phyloP scores from a whole-genome alignment of 2,329 filamentous ascomycete species.

The Xylariaceae sp. region DNA sequence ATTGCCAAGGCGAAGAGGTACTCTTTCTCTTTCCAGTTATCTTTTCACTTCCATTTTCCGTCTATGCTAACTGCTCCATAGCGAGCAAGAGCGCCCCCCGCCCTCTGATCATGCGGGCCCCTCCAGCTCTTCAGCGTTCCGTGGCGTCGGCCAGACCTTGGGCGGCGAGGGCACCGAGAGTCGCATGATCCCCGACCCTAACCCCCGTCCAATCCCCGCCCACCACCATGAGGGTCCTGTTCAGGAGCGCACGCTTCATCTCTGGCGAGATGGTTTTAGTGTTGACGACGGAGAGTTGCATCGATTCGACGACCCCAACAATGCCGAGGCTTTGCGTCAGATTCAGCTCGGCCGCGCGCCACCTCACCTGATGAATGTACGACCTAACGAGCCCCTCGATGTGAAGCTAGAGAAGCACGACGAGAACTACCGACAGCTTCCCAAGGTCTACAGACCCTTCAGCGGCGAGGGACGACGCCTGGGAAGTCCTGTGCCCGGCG shows the following conservation, averaged over 20 bases:
- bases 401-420: conserved; percentile 73
- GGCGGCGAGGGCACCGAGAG: conserved; percentile 73
- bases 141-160: conserved; percentile 67
- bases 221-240: conserved; percentile 38
- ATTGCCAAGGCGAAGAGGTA: conserved; percentile 60
- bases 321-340: conserved; percentile 65
- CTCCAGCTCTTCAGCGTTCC: conserved; percentile 53
- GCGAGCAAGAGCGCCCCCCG: conserved; percentile 56
- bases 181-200: conserved; percentile 60
- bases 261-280: conserved; percentile 82
- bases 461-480: conserved; percentile 65
- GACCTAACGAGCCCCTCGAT: conserved; percentile 69
- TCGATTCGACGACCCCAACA: conserved; percentile 73
- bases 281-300: conserved; percentile 75
- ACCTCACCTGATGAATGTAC: conserved; percentile 71
- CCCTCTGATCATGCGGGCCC: conserved; percentile 45
- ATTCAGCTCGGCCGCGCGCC: conserved; percentile 74
- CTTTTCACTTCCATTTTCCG: not conserved
- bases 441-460: conserved; percentile 73
- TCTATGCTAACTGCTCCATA: conserved; percentile 30
- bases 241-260: conserved; percentile 65
- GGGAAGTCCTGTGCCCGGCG: conserved; percentile 70
- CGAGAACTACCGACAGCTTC: conserved; percentile 67
- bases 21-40: not conserved
- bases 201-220: conserved; percentile 29